Conservation (phyloP, 441 rosid species). For the Gossypium trilobum region DNA sequence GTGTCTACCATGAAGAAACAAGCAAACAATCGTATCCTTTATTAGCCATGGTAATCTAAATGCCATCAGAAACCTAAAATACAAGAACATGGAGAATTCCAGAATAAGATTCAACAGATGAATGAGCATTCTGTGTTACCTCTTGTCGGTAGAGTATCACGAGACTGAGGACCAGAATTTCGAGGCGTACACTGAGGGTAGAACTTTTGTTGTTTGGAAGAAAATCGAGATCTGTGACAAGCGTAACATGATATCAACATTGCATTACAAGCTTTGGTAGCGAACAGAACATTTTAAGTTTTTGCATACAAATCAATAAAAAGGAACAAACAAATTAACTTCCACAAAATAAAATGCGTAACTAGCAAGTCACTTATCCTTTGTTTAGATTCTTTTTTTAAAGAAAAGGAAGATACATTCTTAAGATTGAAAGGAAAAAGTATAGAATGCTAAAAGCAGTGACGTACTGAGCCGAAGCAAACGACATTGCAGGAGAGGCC, state of each 20-base stretch:
- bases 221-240: slow-evolving; percentile 48
- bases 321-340: not conserved
- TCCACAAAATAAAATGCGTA: not conserved
- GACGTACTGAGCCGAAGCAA: slow-evolving; percentile 69
- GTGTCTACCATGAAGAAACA: slow-evolving; percentile 48
- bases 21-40: slow-evolving; percentile 12
- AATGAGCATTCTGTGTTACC: slow-evolving; percentile 32
- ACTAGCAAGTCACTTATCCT: not conserved
- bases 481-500: slow-evolving; percentile 59
- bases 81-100: not conserved
- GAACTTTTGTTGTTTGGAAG: slow-evolving; percentile 68
- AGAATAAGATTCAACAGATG: not conserved
- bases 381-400: not conserved
- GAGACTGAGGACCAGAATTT: slow-evolving; percentile 80
- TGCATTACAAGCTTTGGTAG: not conserved
- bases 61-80: not conserved
- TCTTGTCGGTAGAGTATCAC: slow-evolving; percentile 87
- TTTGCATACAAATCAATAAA: not conserved
- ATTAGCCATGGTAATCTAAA: slow-evolving; percentile 5
- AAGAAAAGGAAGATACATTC: not conserved
- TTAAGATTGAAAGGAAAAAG: not conserved
- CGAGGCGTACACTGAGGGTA: slow-evolving; percentile 73
- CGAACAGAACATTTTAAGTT: not conserved
- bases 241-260: not conserved
- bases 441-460: not conserved